Percentiles rank a stretch among this genome's conserved stretches.
Conservation (phyloP, 352 stramenopile genomes). For the Globisporangium spiculum region DNA sequence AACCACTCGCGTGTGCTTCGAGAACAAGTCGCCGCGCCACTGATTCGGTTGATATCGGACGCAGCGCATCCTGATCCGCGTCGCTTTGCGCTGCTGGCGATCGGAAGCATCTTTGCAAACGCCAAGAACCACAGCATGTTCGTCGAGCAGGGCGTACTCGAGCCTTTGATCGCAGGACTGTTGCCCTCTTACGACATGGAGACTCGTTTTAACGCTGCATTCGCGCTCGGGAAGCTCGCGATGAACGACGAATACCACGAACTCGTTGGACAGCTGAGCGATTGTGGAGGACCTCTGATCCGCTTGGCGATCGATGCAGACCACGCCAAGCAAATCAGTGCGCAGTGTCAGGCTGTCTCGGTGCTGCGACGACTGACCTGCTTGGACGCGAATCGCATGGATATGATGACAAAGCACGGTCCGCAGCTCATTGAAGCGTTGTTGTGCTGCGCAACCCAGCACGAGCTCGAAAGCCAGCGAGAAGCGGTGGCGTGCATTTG, state of each 20-base stretch:
- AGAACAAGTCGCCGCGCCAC: slow-evolving; percentile 49
- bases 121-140: slow-evolving; percentile 63
- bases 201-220: slow-evolving; percentile 92
- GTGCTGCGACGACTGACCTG: slow-evolving; percentile 84
- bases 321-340: slow-evolving; percentile 37
- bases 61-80: slow-evolving; percentile 40
- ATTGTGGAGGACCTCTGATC: slow-evolving; percentile 50
- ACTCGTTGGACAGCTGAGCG: slow-evolving; percentile 50
- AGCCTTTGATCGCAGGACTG: slow-evolving; percentile 68
- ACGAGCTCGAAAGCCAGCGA: slow-evolving; percentile 85
- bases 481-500: slow-evolving; percentile 89
- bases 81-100: slow-evolving; percentile 78
- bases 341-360: slow-evolving; percentile 89
- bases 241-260: slow-evolving; percentile 73
- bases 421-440: slow-evolving; percentile 60
- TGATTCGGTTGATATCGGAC: slow-evolving; percentile 58
- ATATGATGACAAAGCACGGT: slow-evolving; percentile 64
- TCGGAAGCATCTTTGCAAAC: slow-evolving; percentile 83
- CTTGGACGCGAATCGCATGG: slow-evolving; percentile 80
- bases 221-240: slow-evolving; percentile 92
- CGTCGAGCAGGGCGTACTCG: slow-evolving; percentile 65
- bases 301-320: slow-evolving; percentile 57
- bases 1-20: slow-evolving; percentile 77
- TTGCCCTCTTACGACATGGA: slow-evolving; percentile 76
- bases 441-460: slow-evolving; percentile 34